Base-by-base conservation (phyloP, 2,329 filamentous ascomycete genomes). In the Cercospora canescens region DNA sequence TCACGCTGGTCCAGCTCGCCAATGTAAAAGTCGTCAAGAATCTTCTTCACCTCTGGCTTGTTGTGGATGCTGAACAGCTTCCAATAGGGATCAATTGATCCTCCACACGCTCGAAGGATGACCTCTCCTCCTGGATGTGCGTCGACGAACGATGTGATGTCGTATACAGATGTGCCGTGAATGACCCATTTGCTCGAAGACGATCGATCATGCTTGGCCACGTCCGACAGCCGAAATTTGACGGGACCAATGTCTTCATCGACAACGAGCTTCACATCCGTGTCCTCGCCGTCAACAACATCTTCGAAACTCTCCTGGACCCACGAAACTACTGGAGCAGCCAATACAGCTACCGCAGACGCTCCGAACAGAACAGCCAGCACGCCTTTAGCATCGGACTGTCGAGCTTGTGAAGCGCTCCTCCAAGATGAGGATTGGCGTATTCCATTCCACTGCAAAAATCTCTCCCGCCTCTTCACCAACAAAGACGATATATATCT, bases 11-110 rank as follows among this genome's bases (percentile, higher is more conserved):
- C 84, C 2, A 91, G 82, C 55, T 83, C 84, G 30, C 89, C 89
- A 55, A 91, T 87, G 28, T 85, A 79, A 72, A 88, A 91, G 70
- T 87, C 83, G n/a, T 86, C 82, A 0, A 91, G 80, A 45, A 91
- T 88, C 54, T 52, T 56, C 89, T 86, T 66, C 6, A 91, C 87
- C 66, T 91, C 86, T 48, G 86, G 81, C 18, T 84, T 83, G 74
- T 90, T 88, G 79, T 91, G 89, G 65, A 91, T 90, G 55, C 84
- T 82, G 74, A 91, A 91, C 61, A 91, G 89, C 66, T 89, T 81
- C 89, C 89, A 91, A 77, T 90, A 91, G 0, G 86, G 84, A 60
- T 91, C 88, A 58, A 91, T 85, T 62, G 84, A 85, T 39, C 86
- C 85, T 3, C 89, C 89, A 1, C 87, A 88, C 1, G 89, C 89